Percentiles rank a stretch among this genome's conserved stretches.
These are phyloP conservation scores for Tremella mesenterica DNA, from an alignment of 768 basidiomycete genomes.

Conservation along the genomic window DNA sequence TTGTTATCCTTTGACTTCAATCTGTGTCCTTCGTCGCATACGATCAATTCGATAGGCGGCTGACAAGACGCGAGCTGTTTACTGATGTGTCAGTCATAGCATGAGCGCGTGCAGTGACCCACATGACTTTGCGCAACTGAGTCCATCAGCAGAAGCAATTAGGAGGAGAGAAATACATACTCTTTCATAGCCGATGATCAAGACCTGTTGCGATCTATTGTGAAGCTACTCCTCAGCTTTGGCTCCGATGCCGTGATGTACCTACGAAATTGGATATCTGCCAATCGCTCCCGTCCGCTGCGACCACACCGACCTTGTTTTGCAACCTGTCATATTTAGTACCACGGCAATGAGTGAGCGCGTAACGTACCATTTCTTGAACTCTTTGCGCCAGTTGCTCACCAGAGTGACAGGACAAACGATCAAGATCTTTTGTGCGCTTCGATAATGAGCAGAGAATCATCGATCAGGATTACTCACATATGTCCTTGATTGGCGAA, in stretches of 20 bases:
- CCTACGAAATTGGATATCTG: slow-evolving; percentile 62
- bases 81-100: slow-evolving; percentile 9
- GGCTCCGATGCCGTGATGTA: neutral
- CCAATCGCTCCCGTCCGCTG: slow-evolving; percentile 55
- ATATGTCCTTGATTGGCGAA: slow-evolving; percentile 18
- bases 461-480: slow-evolving; percentile 8
- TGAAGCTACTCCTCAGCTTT: slow-evolving; percentile 13
- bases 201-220: slow-evolving; percentile 52
- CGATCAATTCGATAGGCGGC: slow-evolving; percentile 82
- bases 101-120: slow-evolving; percentile 37
- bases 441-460: slow-evolving; percentile 4
- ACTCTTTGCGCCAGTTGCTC: slow-evolving; percentile 92
- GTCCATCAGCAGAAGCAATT: slow-evolving; percentile 1
- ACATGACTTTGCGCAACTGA: slow-evolving; percentile 68
- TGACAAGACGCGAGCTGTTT: slow-evolving; percentile 43
- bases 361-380: slow-evolving; percentile 81
- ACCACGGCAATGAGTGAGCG: slow-evolving; percentile 7
- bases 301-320: slow-evolving; percentile 54
- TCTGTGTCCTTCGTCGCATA: slow-evolving; percentile 97
- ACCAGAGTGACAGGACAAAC: slow-evolving; percentile 89
- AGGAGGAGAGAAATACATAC: slow-evolving; percentile 14
- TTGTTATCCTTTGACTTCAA: slow-evolving; percentile 80
- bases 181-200: slow-evolving; percentile 92
- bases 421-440: slow-evolving; percentile 72
- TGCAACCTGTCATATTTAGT: slow-evolving; percentile 18